Base-by-base conservation (phyloP, 1,284 basidiomycete genomes). In the Fistulinella cinereoalba region DNA sequence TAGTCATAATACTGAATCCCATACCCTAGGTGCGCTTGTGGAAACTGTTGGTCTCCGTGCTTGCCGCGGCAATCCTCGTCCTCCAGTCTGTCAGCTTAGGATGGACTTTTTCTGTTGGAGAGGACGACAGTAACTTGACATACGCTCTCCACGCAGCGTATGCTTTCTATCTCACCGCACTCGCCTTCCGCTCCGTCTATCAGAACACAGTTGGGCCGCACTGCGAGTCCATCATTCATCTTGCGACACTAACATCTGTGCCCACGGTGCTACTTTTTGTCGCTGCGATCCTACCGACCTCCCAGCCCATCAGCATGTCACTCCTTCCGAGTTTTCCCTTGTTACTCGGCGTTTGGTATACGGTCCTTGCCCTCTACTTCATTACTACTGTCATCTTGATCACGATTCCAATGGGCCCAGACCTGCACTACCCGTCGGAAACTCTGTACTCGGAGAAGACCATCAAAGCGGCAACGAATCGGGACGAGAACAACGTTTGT, bases 361-460 rank as follows among this genome's bases (percentile, higher is more conserved):
- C 50, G 5, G 52, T 64, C 45, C 72, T 57, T 51, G 61, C 37
- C 52, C 65, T 41, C 58, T 65, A 67, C 37, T 60, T 47, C 33
- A 13, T 56, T 6, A 33, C 41, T 28, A 54, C 62, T n/a, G 37
- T 75, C 23, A 54, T 86, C 24, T 71, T 77, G 8, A 71, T 79
- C 39, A 81, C 76, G 1, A 85, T 81, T 3, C 85, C 83, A 3
- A 74, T 79, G 31, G 90, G 90, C 0, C 92, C 92, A 0, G 67
- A 74, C 4, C 70, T 92, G 22, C 80, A 90, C 60, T 88, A 81
- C 55, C 85, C 87, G 0, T 72, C 82, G 7, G 74, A 79, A 38
- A 71, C 71, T 13, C 83, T 94, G 32, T 94, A 93, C 61, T 81
- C 85, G 0, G 73, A 84, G 43, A 90, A 90, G 64, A 80, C 71